Evolutionary conservation across 192 early-diverging fungal species (phyloP).

Genomic region (Backusella australiensis): DNA sequence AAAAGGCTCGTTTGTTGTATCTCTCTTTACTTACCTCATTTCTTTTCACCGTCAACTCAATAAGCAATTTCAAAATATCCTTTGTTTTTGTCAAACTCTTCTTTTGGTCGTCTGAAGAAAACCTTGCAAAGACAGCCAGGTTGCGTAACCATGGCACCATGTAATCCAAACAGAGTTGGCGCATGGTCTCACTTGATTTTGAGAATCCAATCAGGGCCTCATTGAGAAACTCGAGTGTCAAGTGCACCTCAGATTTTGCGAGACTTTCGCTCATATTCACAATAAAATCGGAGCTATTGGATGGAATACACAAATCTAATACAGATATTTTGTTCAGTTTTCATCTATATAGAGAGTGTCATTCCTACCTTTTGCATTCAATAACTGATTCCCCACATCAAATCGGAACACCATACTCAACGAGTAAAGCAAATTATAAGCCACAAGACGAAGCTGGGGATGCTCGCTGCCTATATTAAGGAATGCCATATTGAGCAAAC

Average conservation of each 20-base stretch:
- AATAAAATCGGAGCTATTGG: constrained; percentile 84
- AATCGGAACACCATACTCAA: constrained; percentile 76
- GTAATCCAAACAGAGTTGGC: constrained; percentile 82
- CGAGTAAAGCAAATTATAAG: constrained; percentile 87
- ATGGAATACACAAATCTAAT: constrained; percentile 80
- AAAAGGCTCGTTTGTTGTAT: too few relatives aligned
- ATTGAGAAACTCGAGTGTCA: constrained; percentile 86
- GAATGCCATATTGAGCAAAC: constrained; percentile 87
- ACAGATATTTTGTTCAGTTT: too few relatives aligned
- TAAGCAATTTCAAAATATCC: constrained; percentile 72
- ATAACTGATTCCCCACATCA: constrained; percentile 75
- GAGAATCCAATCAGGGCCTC: constrained; percentile 83
- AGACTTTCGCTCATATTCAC: constrained; percentile 75
- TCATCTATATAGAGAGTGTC: too few relatives aligned
- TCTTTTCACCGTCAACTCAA: constrained; percentile 74
- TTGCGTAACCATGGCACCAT: constrained; percentile 86
- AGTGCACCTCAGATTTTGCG: constrained; percentile 65
- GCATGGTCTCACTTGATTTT: constrained; percentile 63
- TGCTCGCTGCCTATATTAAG: constrained; percentile 82
- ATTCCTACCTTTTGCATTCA: constrained; percentile 58
- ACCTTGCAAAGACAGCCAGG: constrained; percentile 56
- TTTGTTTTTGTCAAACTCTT: constrained; percentile 57
- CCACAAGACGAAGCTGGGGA: constrained; percentile 68
- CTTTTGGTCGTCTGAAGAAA: constrained; percentile 43
- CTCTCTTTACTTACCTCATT: constrained; percentile 43